Conservation (phyloP, 2,329 filamentous ascomycete genomes). For the Didymella glomerata region DNA sequence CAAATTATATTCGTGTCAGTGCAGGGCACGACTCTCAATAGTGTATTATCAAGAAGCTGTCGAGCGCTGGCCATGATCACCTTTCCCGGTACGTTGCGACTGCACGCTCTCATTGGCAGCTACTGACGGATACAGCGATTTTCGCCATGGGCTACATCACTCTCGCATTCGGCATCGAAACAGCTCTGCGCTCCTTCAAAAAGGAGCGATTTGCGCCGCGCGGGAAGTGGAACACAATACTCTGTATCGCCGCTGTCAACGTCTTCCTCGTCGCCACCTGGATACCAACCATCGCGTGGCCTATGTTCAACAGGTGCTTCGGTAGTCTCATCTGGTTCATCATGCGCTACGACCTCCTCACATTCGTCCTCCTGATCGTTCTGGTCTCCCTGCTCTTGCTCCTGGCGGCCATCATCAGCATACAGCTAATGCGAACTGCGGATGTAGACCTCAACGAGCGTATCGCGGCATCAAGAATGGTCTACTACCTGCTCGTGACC, state of each 20-base stretch:
- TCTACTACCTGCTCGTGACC: constrained; percentile 70
- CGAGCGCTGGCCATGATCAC: constrained; percentile 49
- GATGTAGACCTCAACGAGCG: constrained; percentile 67
- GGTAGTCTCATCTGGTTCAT: constrained; percentile 74
- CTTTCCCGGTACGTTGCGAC: constrained; percentile 48
- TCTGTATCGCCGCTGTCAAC: constrained; percentile 63
- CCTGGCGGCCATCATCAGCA: constrained; percentile 63
- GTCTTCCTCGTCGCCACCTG: constrained; percentile 65
- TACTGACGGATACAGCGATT: constrained; percentile 59
- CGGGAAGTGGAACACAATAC: constrained; percentile 66
- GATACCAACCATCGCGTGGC: constrained; percentile 65
- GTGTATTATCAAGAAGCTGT: constrained; percentile 49
- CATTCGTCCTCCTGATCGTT: constrained; percentile 63
- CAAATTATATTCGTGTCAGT: constrained; percentile 51
- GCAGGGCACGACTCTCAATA: constrained; percentile 50
- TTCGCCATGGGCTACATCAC: constrained; percentile 74
- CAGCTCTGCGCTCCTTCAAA: constrained; percentile 64
- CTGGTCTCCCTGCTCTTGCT: constrained; percentile 62
- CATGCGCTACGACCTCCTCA: constrained; percentile 65
- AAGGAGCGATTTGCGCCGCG: constrained; percentile 65
- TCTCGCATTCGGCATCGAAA: constrained; percentile 70
- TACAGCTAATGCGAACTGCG: constrained; percentile 64
- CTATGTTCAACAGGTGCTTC: constrained; percentile 69
- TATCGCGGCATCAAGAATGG: constrained; percentile 72
- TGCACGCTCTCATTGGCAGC: not conserved